Evolutionary conservation across 1,139 yeast species (phyloP), one percentile per base, ranked within the genome.

Genomic region (Diutina catenulata): DNA sequence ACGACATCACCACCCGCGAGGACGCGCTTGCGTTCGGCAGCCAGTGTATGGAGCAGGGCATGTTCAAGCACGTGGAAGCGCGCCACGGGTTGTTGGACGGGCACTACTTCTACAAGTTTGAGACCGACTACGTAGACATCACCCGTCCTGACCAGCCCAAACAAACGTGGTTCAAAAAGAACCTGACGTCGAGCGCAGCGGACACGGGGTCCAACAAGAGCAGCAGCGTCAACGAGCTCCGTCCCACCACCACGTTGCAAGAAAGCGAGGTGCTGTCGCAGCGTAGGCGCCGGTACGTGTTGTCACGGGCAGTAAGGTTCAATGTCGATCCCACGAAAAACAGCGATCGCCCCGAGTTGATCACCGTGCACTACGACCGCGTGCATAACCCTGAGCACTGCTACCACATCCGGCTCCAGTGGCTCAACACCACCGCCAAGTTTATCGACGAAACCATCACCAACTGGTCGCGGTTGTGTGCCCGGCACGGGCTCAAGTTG

Each of bases 331-430:
- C 93, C 0, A 61, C 68, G 28, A 64, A 65, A 3, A 70, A 76
- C 43, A 86, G 95, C 0, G 76, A 76, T 52, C 73, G 88, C 41
- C 81, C 83, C 0, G 98, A 93, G 49, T 58, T 77, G 10, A 64
- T 88, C 28, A 76, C 79, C 3, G 87, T 91, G 3, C 97, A 91
- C 56, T 83, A 84, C 50, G 98, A 93, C 53, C 70, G 79, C 40
- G 91, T 87, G 3, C 97, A 87, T 52, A 91, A 88, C 52, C 96
- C 97, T 0, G 94, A 86, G 44, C 94, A 88, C 51, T 88, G 97
- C 51, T 93, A 79, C 60, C 98, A 88, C 50, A 70, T 93, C 27
- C 66, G 95, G 39, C 59, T 91, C 22, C 96, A 91, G 55, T 93
- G 99, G 98, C 62, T 91, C 28, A 84, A 83, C 43, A 79, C 95